Conservation (phyloP, 2,329 filamentous ascomycete species). For the Hawksworthiomyces lignivorus region DNA sequence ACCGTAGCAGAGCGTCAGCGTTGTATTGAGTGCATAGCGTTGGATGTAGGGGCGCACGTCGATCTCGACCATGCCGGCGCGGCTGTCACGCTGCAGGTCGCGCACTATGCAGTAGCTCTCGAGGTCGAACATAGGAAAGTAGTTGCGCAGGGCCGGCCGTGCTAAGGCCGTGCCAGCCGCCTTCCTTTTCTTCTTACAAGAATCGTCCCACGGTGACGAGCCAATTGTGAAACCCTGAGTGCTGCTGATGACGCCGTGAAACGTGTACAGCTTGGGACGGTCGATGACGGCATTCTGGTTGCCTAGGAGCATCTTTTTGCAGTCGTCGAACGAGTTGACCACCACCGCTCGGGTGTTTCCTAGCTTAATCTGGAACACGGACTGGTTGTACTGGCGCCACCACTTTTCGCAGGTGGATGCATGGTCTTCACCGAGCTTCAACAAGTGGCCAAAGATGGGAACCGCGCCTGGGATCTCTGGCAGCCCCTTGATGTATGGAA, state of each 20-base stretch:
- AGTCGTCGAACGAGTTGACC: constrained; percentile 69
- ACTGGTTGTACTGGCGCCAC: constrained; percentile 50
- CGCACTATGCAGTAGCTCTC: constrained; percentile 65
- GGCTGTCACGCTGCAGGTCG: constrained; percentile 59
- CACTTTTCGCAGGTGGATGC: constrained; percentile 46
- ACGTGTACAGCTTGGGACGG: constrained; percentile 71
- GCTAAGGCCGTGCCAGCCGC: constrained; percentile 73
- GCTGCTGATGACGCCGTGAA: constrained; percentile 69
- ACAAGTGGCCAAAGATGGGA: constrained; percentile 55
- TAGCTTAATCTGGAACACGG: constrained; percentile 59
- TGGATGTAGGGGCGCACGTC: constrained; percentile 69
- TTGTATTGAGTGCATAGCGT: constrained; percentile 69
- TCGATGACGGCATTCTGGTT: constrained; percentile 74
- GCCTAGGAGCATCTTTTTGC: constrained; percentile 68
- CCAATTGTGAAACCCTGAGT: constrained; percentile 78
- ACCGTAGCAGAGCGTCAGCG: constrained; percentile 71
- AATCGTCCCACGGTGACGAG: constrained; percentile 77
- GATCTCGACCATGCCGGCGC: constrained; percentile 37
- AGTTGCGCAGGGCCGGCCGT: constrained; percentile 59
- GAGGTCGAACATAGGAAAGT: constrained; percentile 76
- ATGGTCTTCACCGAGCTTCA: constrained; percentile 52
- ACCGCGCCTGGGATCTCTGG: constrained; percentile 51
- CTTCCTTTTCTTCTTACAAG: constrained; percentile 68
- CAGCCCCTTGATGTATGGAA: constrained; percentile 52
- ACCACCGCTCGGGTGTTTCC: constrained; percentile 69